Evolutionary conservation across 805 yeast species (phyloP).

Genomic region (Priceomyces melissophilus): DNA sequence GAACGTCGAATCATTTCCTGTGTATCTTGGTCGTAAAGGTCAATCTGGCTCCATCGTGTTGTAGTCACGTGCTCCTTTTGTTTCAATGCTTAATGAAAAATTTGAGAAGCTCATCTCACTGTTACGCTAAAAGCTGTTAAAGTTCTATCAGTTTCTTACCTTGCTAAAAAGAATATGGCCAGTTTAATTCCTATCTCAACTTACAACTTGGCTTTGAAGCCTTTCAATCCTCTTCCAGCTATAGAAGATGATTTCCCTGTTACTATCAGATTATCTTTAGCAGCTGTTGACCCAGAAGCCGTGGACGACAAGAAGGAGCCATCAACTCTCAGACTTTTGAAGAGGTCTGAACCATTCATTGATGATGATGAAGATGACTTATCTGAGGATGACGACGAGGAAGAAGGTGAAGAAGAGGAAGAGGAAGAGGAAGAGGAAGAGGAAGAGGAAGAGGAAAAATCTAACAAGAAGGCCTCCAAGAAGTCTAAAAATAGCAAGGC

Average conservation of each 20-base stretch:
- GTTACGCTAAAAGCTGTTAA: neutral
- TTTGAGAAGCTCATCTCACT: conserved; percentile 4
- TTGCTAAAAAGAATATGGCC: conserved; percentile 47
- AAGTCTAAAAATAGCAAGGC: conserved; percentile 17
- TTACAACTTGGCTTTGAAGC: conserved; percentile 78
- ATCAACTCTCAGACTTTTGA: conserved; percentile 84
- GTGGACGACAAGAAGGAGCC: conserved; percentile 80
- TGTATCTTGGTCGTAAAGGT: neutral
- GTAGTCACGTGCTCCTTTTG: neutral
- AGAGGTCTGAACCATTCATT: conserved; percentile 49
- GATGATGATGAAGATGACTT: conserved; percentile 45
- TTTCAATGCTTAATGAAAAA: neutral
- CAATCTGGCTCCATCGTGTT: neutral
- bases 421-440: conserved; percentile 44
- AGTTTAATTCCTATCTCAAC: conserved; percentile 80
- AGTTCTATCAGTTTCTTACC: neutral
- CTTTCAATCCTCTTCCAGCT: conserved; percentile 86
- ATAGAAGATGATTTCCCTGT: conserved; percentile 83
- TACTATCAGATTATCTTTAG: conserved; percentile 88
- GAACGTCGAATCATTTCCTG: conserved; percentile 2
- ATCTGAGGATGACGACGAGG: conserved; percentile 42
- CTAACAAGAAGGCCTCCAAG: conserved; percentile 21
- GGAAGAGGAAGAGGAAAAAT: conserved; percentile 21
- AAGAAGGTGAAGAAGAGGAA: conserved; percentile 42
- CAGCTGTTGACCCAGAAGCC: conserved; percentile 90